Conservation (phyloP, 352 stramenopile genomes). For the Elongisporangium anandrum region DNA sequence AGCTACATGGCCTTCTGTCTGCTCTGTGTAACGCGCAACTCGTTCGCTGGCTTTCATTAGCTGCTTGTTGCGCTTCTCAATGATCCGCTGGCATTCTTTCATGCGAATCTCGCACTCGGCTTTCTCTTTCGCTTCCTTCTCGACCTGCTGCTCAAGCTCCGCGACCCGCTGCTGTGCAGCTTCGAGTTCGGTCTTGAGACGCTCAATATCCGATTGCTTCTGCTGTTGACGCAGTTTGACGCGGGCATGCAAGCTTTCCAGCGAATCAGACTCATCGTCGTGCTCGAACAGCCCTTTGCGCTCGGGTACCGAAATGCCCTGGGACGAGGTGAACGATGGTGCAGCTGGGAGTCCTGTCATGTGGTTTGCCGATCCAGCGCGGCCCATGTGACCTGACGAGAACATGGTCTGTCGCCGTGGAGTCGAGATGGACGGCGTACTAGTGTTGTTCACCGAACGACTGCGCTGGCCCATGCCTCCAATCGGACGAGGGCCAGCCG, state of each 20-base stretch:
- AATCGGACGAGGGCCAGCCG: conserved; percentile 2
- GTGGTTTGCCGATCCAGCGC: conserved; percentile 9
- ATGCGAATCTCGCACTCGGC: conserved; percentile 64
- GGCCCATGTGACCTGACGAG: conserved; percentile 17
- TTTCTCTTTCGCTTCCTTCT: conserved; percentile 37
- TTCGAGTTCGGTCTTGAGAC: conserved; percentile 40
- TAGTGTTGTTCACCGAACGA: conserved; percentile 19
- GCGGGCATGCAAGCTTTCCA: conserved; percentile 66
- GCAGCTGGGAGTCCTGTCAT: conserved; percentile 6
- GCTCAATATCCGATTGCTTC: conserved; percentile 64
- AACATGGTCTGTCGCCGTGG: conserved; percentile 36
- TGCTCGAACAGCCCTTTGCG: conserved; percentile 72
- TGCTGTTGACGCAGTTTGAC: conserved; percentile 67
- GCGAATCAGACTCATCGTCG: conserved; percentile 67
- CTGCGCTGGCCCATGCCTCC: conserved; percentile 9
- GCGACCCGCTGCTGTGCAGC: conserved; percentile 16
- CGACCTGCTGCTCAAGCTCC: conserved; percentile 33
- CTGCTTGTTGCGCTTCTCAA: conserved; percentile 86
- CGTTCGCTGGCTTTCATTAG: conserved; percentile 79
- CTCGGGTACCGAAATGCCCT: conserved; percentile 13
- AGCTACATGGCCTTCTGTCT: conserved; percentile 40
- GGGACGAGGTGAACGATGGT: conserved; percentile 3
- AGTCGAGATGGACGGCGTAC: conserved; percentile 10
- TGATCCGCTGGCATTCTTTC: conserved; percentile 76
- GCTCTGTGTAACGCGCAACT: conserved; percentile 56